Conservation (phyloP, 176 grass and related monocot genomes). For the Miscanthus lutarioriparius region DNA sequence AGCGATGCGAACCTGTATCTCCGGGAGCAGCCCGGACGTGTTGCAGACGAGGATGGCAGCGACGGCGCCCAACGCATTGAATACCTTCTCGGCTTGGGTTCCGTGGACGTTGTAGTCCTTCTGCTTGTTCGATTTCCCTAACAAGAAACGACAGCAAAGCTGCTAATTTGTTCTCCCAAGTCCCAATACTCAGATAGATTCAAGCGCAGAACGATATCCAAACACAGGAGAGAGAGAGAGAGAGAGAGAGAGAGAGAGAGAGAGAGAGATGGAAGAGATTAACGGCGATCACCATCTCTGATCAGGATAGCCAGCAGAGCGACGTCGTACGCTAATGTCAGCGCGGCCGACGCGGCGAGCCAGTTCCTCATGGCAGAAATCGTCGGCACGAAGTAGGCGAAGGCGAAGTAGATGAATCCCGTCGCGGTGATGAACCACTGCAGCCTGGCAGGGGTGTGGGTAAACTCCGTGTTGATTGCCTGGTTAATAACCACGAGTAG, state of each 20-base stretch:
- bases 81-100: conserved; percentile 46
- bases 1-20: conserved; percentile 44
- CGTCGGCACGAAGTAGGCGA: conserved; percentile 83
- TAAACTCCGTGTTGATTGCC: conserved; percentile 75
- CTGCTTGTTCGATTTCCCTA: conserved; percentile 44
- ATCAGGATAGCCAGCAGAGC: conserved; percentile 55
- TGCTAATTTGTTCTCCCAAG: too few species aligned
- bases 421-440: conserved; percentile 58
- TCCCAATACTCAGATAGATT: background rate
- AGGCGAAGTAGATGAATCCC: conserved; percentile 61
- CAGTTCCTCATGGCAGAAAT: conserved; percentile 89
- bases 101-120: conserved; percentile 58
- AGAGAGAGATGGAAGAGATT: background rate
- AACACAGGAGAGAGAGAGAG: background rate
- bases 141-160: background rate
- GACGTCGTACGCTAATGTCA: conserved; percentile 55
- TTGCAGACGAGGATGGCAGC: conserved; percentile 89
- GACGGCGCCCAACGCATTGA: conserved; percentile 71
- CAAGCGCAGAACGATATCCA: background rate
- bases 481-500: background rate
- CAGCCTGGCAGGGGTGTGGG: conserved; percentile 52
- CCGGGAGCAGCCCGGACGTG: conserved; percentile 79
- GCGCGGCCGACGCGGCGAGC: conserved; percentile 67
- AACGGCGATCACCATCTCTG: conserved; percentile 54
- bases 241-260: background rate